phyloP scores from a whole-genome alignment of 345 rosid species.

The Bruguiera parviflora region DNA sequence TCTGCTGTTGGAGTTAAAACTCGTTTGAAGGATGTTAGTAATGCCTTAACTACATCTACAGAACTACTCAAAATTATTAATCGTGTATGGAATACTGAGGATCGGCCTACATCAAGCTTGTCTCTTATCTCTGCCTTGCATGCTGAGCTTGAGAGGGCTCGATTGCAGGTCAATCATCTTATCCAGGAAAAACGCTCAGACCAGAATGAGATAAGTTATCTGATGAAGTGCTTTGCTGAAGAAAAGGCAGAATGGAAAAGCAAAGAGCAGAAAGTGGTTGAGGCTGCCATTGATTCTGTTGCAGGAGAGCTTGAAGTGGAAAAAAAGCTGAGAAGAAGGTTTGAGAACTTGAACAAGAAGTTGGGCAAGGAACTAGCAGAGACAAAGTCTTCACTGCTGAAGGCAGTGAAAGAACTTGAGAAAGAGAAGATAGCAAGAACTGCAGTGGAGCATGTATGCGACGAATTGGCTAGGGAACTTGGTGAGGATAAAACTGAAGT shows the following conservation, averaged over 20 bases:
- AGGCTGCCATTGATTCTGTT: slow-evolving; percentile 88
- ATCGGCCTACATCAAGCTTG: slow-evolving; percentile 86
- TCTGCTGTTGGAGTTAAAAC: slow-evolving; percentile 58
- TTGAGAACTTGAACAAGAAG: slow-evolving; percentile 93
- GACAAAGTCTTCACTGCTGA: slow-evolving; percentile 59
- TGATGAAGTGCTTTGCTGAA: slow-evolving; percentile 89
- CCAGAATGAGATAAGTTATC: slow-evolving; percentile 65
- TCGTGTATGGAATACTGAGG: slow-evolving; percentile 91
- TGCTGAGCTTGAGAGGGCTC: slow-evolving; percentile 95
- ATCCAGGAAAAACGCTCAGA: slow-evolving; percentile 76
- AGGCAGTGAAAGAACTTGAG: slow-evolving; percentile 77
- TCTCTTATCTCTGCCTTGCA: slow-evolving; percentile 95
- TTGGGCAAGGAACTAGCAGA: slow-evolving; percentile 78
- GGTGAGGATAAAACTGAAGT: slow-evolving; percentile 59
- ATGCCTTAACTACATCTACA: slow-evolving; percentile 89
- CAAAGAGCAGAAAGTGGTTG: slow-evolving; percentile 81
- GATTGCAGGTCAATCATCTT: slow-evolving; percentile 80
- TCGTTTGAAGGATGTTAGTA: slow-evolving; percentile 82
- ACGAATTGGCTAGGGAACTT: slow-evolving; percentile 67
- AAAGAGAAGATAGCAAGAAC: slow-evolving; percentile 78
- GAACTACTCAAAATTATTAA: slow-evolving; percentile 86
- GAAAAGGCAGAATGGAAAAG: slow-evolving; percentile 90
- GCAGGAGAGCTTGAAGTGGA: slow-evolving; percentile 89
- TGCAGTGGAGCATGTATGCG: slow-evolving; percentile 76
- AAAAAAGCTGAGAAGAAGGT: slow-evolving; percentile 73